Percentiles rank a stretch among this genome's conserved stretches.
Conservation (phyloP, 208 protist species). For the Angomonas ambiguus region DNA sequence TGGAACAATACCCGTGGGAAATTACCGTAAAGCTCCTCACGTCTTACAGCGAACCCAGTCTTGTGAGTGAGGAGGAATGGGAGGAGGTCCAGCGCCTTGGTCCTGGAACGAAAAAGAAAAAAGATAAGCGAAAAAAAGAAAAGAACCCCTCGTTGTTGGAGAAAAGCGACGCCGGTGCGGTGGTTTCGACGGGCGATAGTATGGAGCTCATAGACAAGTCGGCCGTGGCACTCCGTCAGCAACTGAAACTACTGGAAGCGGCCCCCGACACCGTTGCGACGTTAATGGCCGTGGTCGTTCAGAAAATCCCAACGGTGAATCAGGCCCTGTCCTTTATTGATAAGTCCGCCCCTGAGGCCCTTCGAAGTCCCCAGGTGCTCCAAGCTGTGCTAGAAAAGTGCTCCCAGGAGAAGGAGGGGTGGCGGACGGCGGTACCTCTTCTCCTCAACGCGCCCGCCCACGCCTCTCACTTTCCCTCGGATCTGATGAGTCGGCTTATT, state of each 20-base stretch:
- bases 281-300: conserved; percentile 55
- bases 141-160: not conserved
- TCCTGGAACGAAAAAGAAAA: not conserved
- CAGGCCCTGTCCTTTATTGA: conserved; percentile 39
- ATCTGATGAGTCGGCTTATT: conserved; percentile 50
- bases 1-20: conserved; percentile 48
- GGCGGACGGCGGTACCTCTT: conserved; percentile 33
- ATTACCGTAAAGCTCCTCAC: conserved; percentile 40
- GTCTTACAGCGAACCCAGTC: conserved; percentile 36
- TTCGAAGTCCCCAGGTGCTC: conserved; percentile 53
- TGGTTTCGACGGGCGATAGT: not conserved
- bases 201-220: not conserved
- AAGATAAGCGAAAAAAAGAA: conserved; percentile 1
- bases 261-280: conserved; percentile 38
- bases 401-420: conserved; percentile 24
- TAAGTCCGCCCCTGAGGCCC: conserved; percentile 12
- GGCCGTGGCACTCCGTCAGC: conserved; percentile 12
- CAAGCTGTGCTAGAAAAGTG: conserved; percentile 62
- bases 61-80: conserved; percentile 37
- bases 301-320: conserved; percentile 51
- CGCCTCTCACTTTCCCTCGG: conserved; percentile 31
- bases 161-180: not conserved
- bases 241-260: conserved; percentile 35
- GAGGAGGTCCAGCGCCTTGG: conserved; percentile 10
- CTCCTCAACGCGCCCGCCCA: conserved; percentile 34